These are phyloP conservation scores for Tetrahymena malaccensis DNA, from an alignment of 73 alveolate species.

Conservation along the genomic window DNA sequence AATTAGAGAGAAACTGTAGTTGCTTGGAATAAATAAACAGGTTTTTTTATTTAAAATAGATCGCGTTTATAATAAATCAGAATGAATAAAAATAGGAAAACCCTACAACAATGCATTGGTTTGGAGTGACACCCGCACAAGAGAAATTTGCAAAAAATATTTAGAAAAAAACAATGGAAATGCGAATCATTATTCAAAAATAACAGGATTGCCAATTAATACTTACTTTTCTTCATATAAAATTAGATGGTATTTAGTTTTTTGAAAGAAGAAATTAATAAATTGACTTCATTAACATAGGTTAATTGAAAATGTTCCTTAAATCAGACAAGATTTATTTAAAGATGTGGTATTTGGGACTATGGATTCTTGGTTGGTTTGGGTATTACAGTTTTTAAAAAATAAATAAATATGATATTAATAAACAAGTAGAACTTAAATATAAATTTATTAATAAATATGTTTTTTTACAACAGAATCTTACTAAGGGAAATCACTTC, in stretches of 20 bases:
- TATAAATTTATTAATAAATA: not conserved
- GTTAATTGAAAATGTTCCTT: slow-evolving; percentile 50
- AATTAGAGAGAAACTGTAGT: slow-evolving; percentile 80
- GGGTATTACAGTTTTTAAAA: not conserved
- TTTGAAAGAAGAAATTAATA: not conserved
- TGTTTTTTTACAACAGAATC: not conserved
- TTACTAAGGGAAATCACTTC: slow-evolving; percentile 19
- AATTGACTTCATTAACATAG: not conserved
- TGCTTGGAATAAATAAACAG: slow-evolving; percentile 67
- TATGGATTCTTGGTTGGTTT: slow-evolving; percentile 69
- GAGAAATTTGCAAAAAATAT: slow-evolving; percentile 40
- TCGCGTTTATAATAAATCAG: not conserved
- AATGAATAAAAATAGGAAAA: not conserved
- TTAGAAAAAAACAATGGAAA: slow-evolving; percentile 24
- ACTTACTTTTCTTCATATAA: slow-evolving; percentile 72
- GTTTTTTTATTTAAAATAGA: not conserved
- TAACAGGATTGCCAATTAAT: slow-evolving; percentile 66
- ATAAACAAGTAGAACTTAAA: not conserved
- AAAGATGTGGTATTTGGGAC: slow-evolving; percentile 59
- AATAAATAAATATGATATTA: too few relatives aligned
- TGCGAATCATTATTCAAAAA: slow-evolving; percentile 37
- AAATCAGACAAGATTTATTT: slow-evolving; percentile 16
- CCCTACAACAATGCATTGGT: slow-evolving; percentile 70
- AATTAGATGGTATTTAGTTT: slow-evolving; percentile 37
- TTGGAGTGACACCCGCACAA: slow-evolving; percentile 71